Evolutionary conservation across 495 filamentous ascomycete genomes (phyloP), one percentile per base, ranked within the genome.

Genomic region (Trichodelitschia bisporula): DNA sequence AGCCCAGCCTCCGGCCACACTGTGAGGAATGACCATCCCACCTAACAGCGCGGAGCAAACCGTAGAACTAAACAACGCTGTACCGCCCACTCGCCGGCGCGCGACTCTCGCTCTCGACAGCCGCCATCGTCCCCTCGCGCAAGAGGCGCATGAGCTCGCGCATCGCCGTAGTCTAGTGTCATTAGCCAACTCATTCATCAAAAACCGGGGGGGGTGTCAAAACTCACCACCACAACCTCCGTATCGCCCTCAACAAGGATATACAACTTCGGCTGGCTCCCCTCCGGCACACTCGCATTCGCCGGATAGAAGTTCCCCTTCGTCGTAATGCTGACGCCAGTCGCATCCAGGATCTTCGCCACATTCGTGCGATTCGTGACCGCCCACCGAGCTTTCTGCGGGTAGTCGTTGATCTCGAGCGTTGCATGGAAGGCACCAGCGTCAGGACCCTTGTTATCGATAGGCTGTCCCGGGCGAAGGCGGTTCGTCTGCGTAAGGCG

Each of bases 361-460:
- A 99, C 86, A 42, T 99, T 99, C 3, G 89, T 99, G 26, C 86
- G 69, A 46, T 99, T 99, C 29, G 86, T 99, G 50, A 99, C 86
- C 14, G 80, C 84, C 86, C 86, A 99, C 33, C 86, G 69, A 38
- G 89, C 86, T 66, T 95, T 93, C 50, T 95, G 86, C 17, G 86
- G 89, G 51, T 93, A 95, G 53, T 95, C 86, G 48, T 99, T 99
- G 62, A 99, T 95, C 48, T 95, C 89, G 40, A 99, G 56, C 3
- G 83, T 95, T 17, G 86, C 80, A 49, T 99, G 86, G 66, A 86
- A 99, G 9, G 79, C 79, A 18, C 86, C 86, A 4, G 86, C 86
- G 54, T 99, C 86, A 9, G 86, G 86, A 3, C 86, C 86, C 48
- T 92, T 91, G 49, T 99, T 99, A 57, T 99, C 86, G 45, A 93